Percentiles rank a stretch among this genome's conserved stretches.
Evolutionary conservation across 371 early-diverging fungal species (phyloP).

Genomic region (Syncephalastrum racemosum): DNA sequence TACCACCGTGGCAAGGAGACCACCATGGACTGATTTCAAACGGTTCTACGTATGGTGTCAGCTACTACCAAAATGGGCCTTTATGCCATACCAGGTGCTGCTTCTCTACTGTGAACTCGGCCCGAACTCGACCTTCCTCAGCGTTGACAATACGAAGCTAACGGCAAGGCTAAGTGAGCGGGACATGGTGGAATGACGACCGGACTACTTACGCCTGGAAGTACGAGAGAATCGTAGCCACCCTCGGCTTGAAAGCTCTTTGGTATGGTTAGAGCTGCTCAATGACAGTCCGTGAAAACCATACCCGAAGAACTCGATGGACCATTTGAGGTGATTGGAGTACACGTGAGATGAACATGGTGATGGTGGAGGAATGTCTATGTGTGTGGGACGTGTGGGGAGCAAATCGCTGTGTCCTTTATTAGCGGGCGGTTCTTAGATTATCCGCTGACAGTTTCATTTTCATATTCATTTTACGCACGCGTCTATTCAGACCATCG

Average conservation of each 20-base stretch:
- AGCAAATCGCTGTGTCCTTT: too few relatives aligned
- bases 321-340: slow-evolving; percentile 1
- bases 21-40: slow-evolving; percentile 60
- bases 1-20: slow-evolving; percentile 59
- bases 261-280: too few relatives aligned
- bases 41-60: slow-evolving; percentile 46
- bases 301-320: background rate
- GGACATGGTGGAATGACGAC: background rate
- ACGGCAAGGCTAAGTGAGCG: background rate
- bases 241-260: slow-evolving; percentile 42
- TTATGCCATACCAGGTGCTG: slow-evolving; percentile 47
- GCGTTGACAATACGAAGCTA: slow-evolving; percentile 48
- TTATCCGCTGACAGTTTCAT: too few relatives aligned
- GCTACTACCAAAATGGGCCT: background rate
- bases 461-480: too few relatives aligned
- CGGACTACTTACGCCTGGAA: slow-evolving; percentile 41
- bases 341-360: background rate
- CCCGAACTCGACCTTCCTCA: slow-evolving; percentile 41
- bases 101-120: slow-evolving; percentile 53
- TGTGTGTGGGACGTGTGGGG: background rate
- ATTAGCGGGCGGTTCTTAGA: too few relatives aligned
- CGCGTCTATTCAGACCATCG: too few relatives aligned
- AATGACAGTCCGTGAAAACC: background rate
- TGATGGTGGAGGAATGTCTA: background rate
- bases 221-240: slow-evolving; percentile 41